Conservation (phyloP, 352 stramenopile genomes). For the Phytophthora tubulina region DNA sequence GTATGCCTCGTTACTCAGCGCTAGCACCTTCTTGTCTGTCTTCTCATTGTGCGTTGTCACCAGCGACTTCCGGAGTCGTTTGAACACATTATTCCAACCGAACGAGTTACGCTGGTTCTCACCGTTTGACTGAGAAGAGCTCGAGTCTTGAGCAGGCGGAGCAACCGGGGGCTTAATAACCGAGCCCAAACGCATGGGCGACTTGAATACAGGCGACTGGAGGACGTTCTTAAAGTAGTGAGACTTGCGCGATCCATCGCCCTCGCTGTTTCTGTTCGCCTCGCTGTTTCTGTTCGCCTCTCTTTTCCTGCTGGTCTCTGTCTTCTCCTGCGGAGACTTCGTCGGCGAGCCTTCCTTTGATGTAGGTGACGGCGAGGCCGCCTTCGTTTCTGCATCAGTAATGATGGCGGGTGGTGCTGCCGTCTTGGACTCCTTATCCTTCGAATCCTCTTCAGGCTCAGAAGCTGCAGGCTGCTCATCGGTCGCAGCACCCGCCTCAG, state of each 20-base stretch:
- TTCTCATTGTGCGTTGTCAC: constrained; percentile 72
- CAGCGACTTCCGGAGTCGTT: constrained; percentile 81
- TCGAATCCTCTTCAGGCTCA: constrained; percentile 16
- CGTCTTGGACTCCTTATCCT: constrained; percentile 5
- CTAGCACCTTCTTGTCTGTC: constrained; percentile 75
- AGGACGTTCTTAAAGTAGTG: constrained; percentile 90
- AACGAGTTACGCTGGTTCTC: constrained; percentile 61
- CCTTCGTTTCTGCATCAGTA: constrained; percentile 22
- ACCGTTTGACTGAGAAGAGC: constrained; percentile 38
- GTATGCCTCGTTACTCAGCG: constrained; percentile 80
- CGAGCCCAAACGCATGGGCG: constrained; percentile 76
- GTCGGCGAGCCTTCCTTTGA: constrained; percentile 24
- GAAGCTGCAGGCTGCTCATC: background rate
- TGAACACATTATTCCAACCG: constrained; percentile 86
- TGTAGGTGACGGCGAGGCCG: constrained; percentile 19
- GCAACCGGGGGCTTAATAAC: constrained; percentile 74
- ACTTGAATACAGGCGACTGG: constrained; percentile 86
- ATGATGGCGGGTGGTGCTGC: constrained; percentile 11
- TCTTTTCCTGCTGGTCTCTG: constrained; percentile 21
- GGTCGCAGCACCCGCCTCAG: constrained; percentile 12
- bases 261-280: constrained; percentile 35
- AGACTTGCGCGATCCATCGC: constrained; percentile 68
- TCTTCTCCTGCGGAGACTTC: constrained; percentile 44
- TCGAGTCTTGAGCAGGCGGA: constrained; percentile 38
- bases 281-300: constrained; percentile 30